Percentiles rank a stretch among this genome's conserved stretches.
These are phyloP conservation scores for Scytalidium lignicola DNA, from an alignment of 2,329 filamentous ascomycete species.

Conservation along the genomic window DNA sequence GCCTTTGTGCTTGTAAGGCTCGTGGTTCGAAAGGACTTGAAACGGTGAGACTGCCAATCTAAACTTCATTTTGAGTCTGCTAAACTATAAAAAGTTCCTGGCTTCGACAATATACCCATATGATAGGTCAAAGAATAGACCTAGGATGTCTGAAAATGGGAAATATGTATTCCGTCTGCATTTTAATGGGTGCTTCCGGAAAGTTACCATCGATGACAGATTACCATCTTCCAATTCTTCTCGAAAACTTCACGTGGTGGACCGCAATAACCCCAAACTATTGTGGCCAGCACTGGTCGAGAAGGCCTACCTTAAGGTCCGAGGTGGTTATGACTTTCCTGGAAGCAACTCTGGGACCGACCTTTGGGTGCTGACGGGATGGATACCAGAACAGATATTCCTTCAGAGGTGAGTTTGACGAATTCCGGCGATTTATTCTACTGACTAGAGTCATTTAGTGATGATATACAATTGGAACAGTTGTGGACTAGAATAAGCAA, in stretches of 20 bases:
- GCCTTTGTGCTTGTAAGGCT: slow-evolving; percentile 76
- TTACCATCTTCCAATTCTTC: slow-evolving; percentile 72
- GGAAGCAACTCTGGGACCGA: slow-evolving; percentile 97
- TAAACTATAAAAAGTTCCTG: slow-evolving; percentile 50
- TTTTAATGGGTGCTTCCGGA: slow-evolving; percentile 90
- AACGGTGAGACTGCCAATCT: slow-evolving; percentile 45
- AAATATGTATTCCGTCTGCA: slow-evolving; percentile 91
- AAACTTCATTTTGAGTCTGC: neutral
- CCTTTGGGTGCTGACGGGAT: slow-evolving; percentile 85
- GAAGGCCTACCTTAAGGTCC: slow-evolving; percentile 93
- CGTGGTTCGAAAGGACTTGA: slow-evolving; percentile 63
- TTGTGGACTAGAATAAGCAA: slow-evolving; percentile 75
- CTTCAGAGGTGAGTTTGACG: slow-evolving; percentile 57
- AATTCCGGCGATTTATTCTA: neutral
- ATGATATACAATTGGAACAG: slow-evolving; percentile 69
- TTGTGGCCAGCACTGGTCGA: slow-evolving; percentile 92
- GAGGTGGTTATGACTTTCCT: slow-evolving; percentile 95
- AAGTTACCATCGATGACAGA: slow-evolving; percentile 83
- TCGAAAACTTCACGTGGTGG: slow-evolving; percentile 79
- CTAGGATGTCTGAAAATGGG: slow-evolving; percentile 67
- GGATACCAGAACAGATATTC: slow-evolving; percentile 95
- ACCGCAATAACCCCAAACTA: slow-evolving; percentile 73
- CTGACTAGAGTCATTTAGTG: slow-evolving; percentile 38
- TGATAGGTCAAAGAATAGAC: slow-evolving; percentile 50
- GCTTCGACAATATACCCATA: slow-evolving; percentile 72